Conservation (phyloP, 2,329 filamentous ascomycete species). For the Microdochium nivale region DNA sequence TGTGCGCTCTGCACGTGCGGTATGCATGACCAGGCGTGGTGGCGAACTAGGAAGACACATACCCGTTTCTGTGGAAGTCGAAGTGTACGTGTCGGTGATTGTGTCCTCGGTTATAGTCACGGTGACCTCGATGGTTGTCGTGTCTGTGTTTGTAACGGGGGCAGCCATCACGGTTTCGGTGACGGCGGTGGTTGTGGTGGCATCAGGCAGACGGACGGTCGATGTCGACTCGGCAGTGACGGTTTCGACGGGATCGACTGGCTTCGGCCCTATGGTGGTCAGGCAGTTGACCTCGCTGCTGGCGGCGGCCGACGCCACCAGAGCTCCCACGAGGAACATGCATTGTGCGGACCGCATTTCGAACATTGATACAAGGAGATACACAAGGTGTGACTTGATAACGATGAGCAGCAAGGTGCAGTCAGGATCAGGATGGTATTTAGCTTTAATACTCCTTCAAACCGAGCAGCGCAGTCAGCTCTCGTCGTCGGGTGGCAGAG, state of each 20-base stretch:
- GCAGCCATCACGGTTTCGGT: neutral
- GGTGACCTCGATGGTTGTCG: neutral
- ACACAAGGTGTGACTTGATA: neutral
- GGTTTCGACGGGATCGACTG: neutral
- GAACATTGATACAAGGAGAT: no score
- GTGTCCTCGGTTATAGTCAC: neutral
- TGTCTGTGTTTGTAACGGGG: neutral
- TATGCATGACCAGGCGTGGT: neutral
- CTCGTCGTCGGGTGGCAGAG: neutral
- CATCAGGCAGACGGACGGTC: neutral
- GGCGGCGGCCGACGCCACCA: neutral
- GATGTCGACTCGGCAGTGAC: neutral
- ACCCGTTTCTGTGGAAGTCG: neutral
- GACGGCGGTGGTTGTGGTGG: neutral
- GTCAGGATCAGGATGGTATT: no score
- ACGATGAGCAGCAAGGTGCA: neutral
- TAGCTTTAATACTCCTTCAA: neutral
- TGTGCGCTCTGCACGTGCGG: neutral
- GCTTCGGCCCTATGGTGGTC: neutral
- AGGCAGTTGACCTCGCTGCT: neutral
- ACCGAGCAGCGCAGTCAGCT: neutral
- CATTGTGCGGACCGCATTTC: neutral
- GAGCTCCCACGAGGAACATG: neutral
- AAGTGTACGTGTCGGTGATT: neutral
- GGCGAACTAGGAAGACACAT: neutral